Percentiles rank a stretch among this genome's conserved stretches.
These are phyloP conservation scores for Solanum pimpinellifolium DNA, from an alignment of 257 asterid species.

Conservation along the genomic window DNA sequence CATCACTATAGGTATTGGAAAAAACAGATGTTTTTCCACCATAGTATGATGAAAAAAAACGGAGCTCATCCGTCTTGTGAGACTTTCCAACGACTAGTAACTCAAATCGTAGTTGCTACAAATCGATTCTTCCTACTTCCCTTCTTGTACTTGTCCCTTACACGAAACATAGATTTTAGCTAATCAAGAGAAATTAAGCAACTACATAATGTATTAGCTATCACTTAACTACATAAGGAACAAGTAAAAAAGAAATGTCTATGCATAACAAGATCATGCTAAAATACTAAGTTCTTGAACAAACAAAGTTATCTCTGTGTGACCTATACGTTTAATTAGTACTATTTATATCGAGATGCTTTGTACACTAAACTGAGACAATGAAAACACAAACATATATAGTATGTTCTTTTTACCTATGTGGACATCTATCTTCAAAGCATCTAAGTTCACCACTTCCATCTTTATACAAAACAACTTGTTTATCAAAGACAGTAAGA, in stretches of 20 bases:
- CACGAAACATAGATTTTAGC: not conserved
- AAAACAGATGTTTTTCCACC: not conserved
- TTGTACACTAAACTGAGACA: not conserved
- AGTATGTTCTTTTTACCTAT: constrained; percentile 31
- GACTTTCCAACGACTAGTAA: not conserved
- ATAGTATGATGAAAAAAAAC: not conserved
- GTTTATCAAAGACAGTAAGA: constrained; percentile 82
- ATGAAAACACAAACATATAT: not conserved
- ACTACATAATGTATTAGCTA: not conserved
- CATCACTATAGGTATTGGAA: not conserved
- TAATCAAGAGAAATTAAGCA: not conserved
- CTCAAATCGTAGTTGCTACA: not conserved
- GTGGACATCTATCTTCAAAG: constrained; percentile 82
- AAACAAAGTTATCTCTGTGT: not conserved
- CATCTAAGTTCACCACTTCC: constrained; percentile 67
- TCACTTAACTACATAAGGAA: not conserved
- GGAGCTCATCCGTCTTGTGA: not conserved
- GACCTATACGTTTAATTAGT: not conserved
- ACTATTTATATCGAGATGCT: not conserved
- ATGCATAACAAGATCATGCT: not conserved
- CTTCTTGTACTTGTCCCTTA: not conserved
- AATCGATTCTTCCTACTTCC: not conserved
- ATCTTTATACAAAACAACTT: constrained; percentile 65
- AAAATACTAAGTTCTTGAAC: not conserved
- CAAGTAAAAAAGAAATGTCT: not conserved